Evolutionary conservation across 78 protist species (phyloP), one percentile per base, ranked within the genome.

Genomic region (Polysphondylium violaceum): DNA sequence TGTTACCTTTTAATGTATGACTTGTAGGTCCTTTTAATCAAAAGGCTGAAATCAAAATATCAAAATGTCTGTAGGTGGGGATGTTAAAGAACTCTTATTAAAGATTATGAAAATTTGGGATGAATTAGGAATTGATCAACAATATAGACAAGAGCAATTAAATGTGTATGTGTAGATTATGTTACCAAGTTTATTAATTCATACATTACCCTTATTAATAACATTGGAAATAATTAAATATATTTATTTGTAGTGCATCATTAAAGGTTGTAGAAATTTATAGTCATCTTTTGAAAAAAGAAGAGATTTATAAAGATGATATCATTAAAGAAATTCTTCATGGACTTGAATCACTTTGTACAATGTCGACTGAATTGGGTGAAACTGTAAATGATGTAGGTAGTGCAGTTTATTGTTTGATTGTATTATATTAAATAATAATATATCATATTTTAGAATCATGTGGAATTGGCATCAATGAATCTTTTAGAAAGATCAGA

Each of bases 301-400:
- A 83, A 43, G 91, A 83, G 17, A 59, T 33, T 44, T 58, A 69
- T 67, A 83, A 71, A 69, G 91, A 83, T 40, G 91, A 83, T 83
- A 59, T 83, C 9, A 65, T 83, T 11, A 83, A 83, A 59, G 79
- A 83, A 9, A 83, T 83, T 43, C 33, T 83, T 2, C n/a, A 21
- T 41, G 91, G 91, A 2, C 58, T 83, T 11, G 91, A 83, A 44
- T 47, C 91, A 27, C 19, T 83, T 27, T 83, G 91, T 69, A 12
- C 79, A 55, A 83, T 83, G 91, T 50, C 91, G 17, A 83, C 91
- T 21, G 91, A 83, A 56, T 69, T 83, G 44, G 91, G 91, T 33
- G 91, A 83, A 40, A 83, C 91, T 83, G 91, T 83, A 2, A 68
- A 83, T 19, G 91, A 83, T 47, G 38, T 67, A 44, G 27, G 11